Conservation (phyloP, 192 early-diverging fungal species). For the Podila verticillata region DNA sequence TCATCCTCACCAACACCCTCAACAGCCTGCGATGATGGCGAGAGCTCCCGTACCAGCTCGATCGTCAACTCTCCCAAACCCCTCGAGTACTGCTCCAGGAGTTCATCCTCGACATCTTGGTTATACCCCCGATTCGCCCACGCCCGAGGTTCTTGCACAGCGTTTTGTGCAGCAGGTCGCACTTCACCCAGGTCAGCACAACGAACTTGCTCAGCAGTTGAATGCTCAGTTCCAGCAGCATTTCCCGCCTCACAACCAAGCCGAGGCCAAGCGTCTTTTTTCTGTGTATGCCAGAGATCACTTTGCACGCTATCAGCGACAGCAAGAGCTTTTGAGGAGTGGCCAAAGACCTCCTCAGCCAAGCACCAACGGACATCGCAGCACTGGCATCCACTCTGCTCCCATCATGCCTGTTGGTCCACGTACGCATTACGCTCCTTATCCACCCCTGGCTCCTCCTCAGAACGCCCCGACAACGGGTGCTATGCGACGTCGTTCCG, state of each 20-base stretch:
- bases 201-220: slow-evolving; percentile 36
- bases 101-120: slow-evolving; percentile 19
- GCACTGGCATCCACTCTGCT: background rate
- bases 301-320: slow-evolving; percentile 41
- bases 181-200: slow-evolving; percentile 40
- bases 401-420: background rate
- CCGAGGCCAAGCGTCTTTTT: slow-evolving; percentile 43
- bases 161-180: slow-evolving; percentile 47
- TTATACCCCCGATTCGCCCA: slow-evolving; percentile 31
- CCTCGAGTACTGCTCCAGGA: background rate
- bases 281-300: slow-evolving; percentile 35
- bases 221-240: slow-evolving; percentile 44
- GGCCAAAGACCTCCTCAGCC: slow-evolving; percentile 5
- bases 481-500: slow-evolving; percentile 31
- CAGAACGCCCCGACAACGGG: background rate
- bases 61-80: background rate
- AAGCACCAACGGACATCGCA: background rate
- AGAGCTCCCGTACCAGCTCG: background rate
- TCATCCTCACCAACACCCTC: background rate
- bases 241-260: slow-evolving; percentile 40
- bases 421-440: background rate
- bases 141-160: slow-evolving; percentile 46
- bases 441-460: background rate
- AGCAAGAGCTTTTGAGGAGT: slow-evolving; percentile 34
- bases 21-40: background rate